Evolutionary conservation across 2,329 filamentous ascomycete genomes (phyloP).

Genomic region (Gaeumannomyces tritici): DNA sequence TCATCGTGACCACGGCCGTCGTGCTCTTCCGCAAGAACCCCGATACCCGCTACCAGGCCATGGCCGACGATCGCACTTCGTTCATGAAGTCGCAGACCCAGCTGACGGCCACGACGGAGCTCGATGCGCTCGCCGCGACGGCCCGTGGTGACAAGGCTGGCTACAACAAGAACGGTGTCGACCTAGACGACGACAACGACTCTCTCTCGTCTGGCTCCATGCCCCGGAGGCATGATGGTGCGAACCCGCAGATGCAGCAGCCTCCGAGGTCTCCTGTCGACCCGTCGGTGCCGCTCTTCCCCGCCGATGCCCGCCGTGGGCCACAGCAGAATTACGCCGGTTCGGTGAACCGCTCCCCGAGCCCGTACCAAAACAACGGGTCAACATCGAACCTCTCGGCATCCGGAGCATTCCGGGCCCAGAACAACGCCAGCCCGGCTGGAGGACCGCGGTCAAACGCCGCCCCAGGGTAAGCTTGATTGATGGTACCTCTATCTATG

Average conservation of each 20-base stretch:
- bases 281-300: constrained; percentile 41
- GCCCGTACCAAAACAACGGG: constrained; percentile 13
- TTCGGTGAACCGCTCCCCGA: constrained; percentile 14
- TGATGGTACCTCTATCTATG: no score
- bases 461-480: constrained; percentile 32
- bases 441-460: constrained; percentile 25
- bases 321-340: constrained; percentile 15
- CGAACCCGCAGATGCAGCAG: constrained; percentile 12
- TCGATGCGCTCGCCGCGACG: constrained; percentile 74
- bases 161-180: constrained; percentile 46
- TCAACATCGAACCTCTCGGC: constrained; percentile 12
- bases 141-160: constrained; percentile 65
- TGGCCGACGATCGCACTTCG: constrained; percentile 79
- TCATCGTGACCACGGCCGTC: constrained; percentile 55
- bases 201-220: constrained; percentile 53
- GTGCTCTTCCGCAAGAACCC: constrained; percentile 78
- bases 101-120: constrained; percentile 59
- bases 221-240: constrained; percentile 28
- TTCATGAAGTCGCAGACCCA: constrained; percentile 85
- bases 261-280: constrained; percentile 35
- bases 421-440: constrained; percentile 27
- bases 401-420: constrained; percentile 20
- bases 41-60: constrained; percentile 77
- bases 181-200: constrained; percentile 64
- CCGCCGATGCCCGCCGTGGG: constrained; percentile 22